Evolutionary conservation across 306 rosid genomes (phyloP), one percentile per base, ranked within the genome.

Genomic region (Sechiopsis laciniata): DNA sequence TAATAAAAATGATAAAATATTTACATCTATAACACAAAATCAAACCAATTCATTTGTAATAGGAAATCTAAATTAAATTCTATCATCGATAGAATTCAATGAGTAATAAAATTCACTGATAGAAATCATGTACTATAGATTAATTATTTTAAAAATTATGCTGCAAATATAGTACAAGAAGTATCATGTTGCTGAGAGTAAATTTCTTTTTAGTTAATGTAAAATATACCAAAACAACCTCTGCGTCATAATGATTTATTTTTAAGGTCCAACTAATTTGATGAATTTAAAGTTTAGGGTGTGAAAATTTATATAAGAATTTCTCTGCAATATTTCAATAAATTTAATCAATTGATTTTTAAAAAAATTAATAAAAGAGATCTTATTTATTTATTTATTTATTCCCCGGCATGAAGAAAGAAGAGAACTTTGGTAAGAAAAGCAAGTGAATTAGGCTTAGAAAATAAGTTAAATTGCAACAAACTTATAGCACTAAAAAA

Each of bases 381-480:
- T 14, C 37, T 22, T 58, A 13, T 58, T 58, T 4, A 59, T 58
- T 7, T 10, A 58, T 58, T 22, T 21, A 20, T 57, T 59, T 59
- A 1, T 37, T 37, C 63, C n/a, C 24, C 2, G 37, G 4, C 37
- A 32, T 32, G 37, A 32, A 32, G 21, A 29, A 61, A 61, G 48
- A 15, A 62, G 68, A 32, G 2, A 11, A 62, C 19, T 62, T 29
- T 7, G 68, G 21, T 61, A 61, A 32, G 2, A 61, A 61, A 29
- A 46, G 68, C 21, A 6, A 14, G 46, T 62, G 19, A 32, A 29
- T 32, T 32, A 32, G 37, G 21, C 22, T 62, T 35, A 32, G 22
- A 35, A 62, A 35, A 62, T 62, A 35, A 61, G 67, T 61, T 11
- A 29, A 61, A 26, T 61, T 26, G 20, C 19, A 61, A 61, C 67